Evolutionary conservation across 1,284 basidiomycete genomes (phyloP), one percentile per base, ranked within the genome.

Genomic region (Moesziomyces aphidis): DNA sequence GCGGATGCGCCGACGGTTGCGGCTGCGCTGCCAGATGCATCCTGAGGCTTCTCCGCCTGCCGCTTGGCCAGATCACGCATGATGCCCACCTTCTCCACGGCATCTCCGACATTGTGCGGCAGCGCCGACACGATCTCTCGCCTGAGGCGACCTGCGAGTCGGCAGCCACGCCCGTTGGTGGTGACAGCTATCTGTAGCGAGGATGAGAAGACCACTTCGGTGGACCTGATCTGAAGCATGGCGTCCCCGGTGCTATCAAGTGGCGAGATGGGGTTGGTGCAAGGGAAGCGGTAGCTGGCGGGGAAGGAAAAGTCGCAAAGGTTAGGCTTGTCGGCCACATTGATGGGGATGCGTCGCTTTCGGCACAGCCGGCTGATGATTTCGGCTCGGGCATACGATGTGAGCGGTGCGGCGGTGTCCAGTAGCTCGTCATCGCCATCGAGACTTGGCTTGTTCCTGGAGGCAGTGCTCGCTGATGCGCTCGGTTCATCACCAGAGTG

Each of bases 291-390:
- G 82, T 97, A 93, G 0, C 91, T 90, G 0, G 94, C 90, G 0
- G 93, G 89, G 86, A 97, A 95, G 0, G 92, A 91, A 83, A 93
- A 97, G 81, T 97, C 94, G 84, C 93, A 97, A 23, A 96, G 87
- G 10, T 89, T 87, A 1, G 93, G 93, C 79, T 91, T 90, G 85
- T 98, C 96, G 8, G 94, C 90, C 34, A 93, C 89, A 79, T 96
- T 98, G 76, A 95, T 87, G 3, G 90, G 92, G 50, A 97, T 91
- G 45, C 89, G 88, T 4, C 78, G 64, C 46, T 45, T 48, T 10
- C 77, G 53, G 52, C 82, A 83, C 3, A 82, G 67, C 1, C 43
- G 46, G n/a, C 60, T 45, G 21, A 84, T 64, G 44, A 82, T 50
- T 19, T 68, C 50, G 24, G 80, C 79, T 28, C 77, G 57, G 4